A percentile compares a stretch with the other conserved stretches of the same genome.
phyloP scores from a whole-genome alignment of 2,329 filamentous ascomycete species.

The Cadophora sp. region DNA sequence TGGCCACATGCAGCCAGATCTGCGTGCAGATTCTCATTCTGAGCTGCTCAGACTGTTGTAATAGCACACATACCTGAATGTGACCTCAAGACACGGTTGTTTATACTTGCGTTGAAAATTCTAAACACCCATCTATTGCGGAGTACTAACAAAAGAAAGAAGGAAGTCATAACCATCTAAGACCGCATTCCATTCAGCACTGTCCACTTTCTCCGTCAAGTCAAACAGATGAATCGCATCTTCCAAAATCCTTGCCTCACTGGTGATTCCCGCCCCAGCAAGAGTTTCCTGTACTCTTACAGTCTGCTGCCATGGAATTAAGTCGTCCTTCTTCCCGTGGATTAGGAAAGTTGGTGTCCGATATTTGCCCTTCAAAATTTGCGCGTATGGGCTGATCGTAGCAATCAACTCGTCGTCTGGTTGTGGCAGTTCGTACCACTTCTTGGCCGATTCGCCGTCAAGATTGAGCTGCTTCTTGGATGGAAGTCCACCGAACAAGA shows the following conservation, averaged over 20 bases:
- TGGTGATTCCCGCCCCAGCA: constrained; percentile 29
- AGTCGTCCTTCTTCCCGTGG: constrained; percentile 44
- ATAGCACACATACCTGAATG: no score
- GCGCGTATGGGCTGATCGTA: constrained; percentile 42
- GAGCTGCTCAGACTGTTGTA: no score
- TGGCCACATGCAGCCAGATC: no score
- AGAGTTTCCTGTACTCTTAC: constrained; percentile 37
- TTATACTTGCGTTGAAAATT: no score
- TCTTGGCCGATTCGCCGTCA: neutral
- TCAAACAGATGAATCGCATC: constrained; percentile 3
- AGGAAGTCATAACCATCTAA: constrained; percentile 17
- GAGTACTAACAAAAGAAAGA: constrained; percentile 11
- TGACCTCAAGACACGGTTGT: no score
- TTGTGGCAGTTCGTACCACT: constrained; percentile 17
- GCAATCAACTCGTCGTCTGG: constrained; percentile 29
- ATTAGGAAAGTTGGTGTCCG: constrained; percentile 47
- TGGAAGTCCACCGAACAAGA: constrained; percentile 45
- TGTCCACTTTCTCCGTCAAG: neutral
- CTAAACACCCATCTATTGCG: no score
- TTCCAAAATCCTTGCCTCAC: neutral
- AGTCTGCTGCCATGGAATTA: constrained; percentile 46
- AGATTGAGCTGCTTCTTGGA: neutral
- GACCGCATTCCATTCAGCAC: constrained; percentile 2
- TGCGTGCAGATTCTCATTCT: no score
- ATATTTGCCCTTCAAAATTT: constrained; percentile 45